Conservation (phyloP, 2,329 filamentous ascomycete genomes). For the Zalaria obscura region DNA sequence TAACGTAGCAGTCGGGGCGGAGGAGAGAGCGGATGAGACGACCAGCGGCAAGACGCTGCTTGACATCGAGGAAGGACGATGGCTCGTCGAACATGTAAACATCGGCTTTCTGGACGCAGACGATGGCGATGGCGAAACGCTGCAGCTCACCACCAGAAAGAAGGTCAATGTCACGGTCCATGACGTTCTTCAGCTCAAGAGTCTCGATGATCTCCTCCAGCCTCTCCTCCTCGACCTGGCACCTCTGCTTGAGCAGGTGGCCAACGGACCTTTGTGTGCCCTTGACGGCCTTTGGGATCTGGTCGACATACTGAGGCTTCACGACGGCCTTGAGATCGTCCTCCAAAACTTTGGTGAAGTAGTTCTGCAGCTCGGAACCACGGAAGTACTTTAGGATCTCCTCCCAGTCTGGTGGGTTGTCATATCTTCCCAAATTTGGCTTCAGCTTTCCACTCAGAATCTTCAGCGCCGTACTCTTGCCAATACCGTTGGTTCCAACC, state of each 20-base stretch:
- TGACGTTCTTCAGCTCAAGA: constrained; percentile 76
- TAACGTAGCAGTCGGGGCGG: constrained; percentile 83
- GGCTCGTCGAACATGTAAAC: constrained; percentile 99
- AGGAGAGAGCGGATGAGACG: constrained; percentile 85
- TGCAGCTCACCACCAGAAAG: constrained; percentile 97
- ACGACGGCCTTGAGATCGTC: constrained; percentile 96
- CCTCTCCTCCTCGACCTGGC: constrained; percentile 55
- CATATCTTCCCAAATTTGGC: constrained; percentile 87
- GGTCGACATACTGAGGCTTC: constrained; percentile 98
- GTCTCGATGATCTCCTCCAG: constrained; percentile 67
- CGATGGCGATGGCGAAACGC: constrained; percentile 90
- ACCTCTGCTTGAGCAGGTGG: constrained; percentile 60
- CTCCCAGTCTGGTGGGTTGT: constrained; percentile 98
- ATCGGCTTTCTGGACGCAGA: constrained; percentile 91
- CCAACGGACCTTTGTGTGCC: constrained; percentile 61
- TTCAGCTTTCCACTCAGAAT: constrained; percentile 97
- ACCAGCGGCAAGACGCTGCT: constrained; percentile 89
- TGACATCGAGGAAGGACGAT: constrained; percentile 97
- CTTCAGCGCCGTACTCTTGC: constrained; percentile 98
- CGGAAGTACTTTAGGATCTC: constrained; percentile 98
- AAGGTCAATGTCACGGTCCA: constrained; percentile 77
- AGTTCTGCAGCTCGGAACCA: constrained; percentile 96
- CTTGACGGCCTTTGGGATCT: constrained; percentile 86
- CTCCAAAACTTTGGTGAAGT: constrained; percentile 96
- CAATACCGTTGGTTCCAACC: constrained; percentile 98